These are phyloP conservation scores for Kurtzmaniella quercitrusa DNA, from an alignment of 1,139 yeast species.

Conservation along the genomic window DNA sequence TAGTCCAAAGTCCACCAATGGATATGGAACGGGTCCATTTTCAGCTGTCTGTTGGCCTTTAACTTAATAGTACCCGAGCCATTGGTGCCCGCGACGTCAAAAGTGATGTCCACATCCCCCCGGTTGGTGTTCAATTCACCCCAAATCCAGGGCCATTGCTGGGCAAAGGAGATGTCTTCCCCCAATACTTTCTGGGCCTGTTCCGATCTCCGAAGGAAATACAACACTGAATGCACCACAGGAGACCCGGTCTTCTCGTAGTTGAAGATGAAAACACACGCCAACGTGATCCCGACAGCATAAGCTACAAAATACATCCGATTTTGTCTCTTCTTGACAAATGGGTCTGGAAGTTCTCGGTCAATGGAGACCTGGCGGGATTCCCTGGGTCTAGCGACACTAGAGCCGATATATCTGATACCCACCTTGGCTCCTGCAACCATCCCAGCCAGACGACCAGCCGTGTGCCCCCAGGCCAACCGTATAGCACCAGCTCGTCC, in stretches of 20 bases:
- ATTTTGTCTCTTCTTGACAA: constrained; percentile 47
- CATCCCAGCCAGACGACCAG: not conserved
- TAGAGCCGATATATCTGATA: not conserved
- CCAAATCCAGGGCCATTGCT: constrained; percentile 81
- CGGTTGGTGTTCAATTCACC: constrained; percentile 82
- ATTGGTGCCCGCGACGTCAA: constrained; percentile 63
- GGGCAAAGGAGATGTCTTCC: constrained; percentile 63
- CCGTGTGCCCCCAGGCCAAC: not conserved
- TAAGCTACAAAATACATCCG: constrained; percentile 56
- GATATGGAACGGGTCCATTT: constrained; percentile 54
- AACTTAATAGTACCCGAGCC: constrained; percentile 48
- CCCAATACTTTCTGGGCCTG: constrained; percentile 67
- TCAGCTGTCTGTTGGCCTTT: constrained; percentile 56
- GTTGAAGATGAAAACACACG: constrained; percentile 75
- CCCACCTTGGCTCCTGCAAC: not conserved
- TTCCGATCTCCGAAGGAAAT: constrained; percentile 76
- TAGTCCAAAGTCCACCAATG: constrained; percentile 52
- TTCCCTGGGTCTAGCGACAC: not conserved
- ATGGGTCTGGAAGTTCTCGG: constrained; percentile 72
- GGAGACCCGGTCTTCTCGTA: constrained; percentile 91
- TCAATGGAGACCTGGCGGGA: constrained; percentile 45
- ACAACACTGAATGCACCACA: constrained; percentile 79
- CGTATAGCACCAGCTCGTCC: not conserved
- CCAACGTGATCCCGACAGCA: constrained; percentile 57
- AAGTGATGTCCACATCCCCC: constrained; percentile 72